Evolutionary conservation across 2,329 filamentous ascomycete genomes (phyloP), one percentile per base, ranked within the genome.

Genomic region (Ophiosphaerella narmari): DNA sequence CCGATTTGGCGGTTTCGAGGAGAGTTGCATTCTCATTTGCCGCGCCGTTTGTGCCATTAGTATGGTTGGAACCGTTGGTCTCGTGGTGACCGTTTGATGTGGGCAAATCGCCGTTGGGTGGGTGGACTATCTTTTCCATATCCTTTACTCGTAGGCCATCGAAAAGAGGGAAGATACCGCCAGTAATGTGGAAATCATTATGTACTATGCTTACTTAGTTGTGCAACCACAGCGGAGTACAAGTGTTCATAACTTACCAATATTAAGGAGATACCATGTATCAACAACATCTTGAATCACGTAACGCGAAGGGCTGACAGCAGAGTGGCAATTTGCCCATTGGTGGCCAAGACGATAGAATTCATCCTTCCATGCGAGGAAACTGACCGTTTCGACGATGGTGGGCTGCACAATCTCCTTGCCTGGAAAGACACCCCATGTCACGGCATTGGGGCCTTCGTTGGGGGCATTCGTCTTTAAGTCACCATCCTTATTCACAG

Each of bases 351-450:
- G 82, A 54, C 90, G 86, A 80, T 91, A 99, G 13, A 96, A 95
- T 75, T 99, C 94, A 63, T 99, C 94, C 76, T 96, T 96, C 94
- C 94, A 99, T 2, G 94, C 94, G 46, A 99, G 80, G 82, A 99
- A 99, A 72, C 90, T 96, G 72, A 99, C 88, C 14, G 90, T 95
- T 77, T 99, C 94, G 44, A 99, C 94, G 65, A 99, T 97, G n/a
- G 94, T 99, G 12, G 94, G 94, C 74, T 99, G 94, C n/a, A 99
- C 92, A 69, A 99, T 97, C 75, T 99, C 94, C 74, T 97, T 96
- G 50, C 94, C 94, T 0, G 94, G 93, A 78, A 97, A 99, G 31
- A 99, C 95, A 75, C 94, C 94, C 94, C 94, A 99, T 1, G 94
- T 99, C 42, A 99, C 90, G n/a, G 94, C 94, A 66, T 99, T 99